Percentiles rank a stretch among this genome's conserved stretches.
Evolutionary conservation across 352 stramenopile species (phyloP).

Genomic region (Pilasporangium apinafurcum): DNA sequence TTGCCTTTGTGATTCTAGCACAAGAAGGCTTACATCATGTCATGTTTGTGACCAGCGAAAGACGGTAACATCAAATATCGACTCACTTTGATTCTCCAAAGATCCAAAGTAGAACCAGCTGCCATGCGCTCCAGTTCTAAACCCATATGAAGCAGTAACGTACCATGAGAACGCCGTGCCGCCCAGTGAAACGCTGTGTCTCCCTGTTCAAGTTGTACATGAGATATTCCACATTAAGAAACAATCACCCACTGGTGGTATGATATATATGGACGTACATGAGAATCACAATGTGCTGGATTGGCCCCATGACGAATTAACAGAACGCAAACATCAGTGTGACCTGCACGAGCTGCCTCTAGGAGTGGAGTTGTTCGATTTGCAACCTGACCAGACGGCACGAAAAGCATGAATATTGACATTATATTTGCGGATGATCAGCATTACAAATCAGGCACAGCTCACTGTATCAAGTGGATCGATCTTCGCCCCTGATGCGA

Average conservation of each 20-base stretch:
- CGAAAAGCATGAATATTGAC: not conserved
- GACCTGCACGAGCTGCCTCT: slow-evolving; percentile 49
- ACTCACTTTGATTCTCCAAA: slow-evolving; percentile 50
- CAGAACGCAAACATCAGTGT: slow-evolving; percentile 33
- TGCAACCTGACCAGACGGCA: slow-evolving; percentile 17
- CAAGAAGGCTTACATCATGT: no score
- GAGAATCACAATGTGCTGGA: slow-evolving; percentile 28
- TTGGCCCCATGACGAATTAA: slow-evolving; percentile 42
- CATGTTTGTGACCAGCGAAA: no score
- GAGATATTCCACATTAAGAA: no score
- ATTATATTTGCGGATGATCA: no score
- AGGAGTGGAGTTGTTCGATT: slow-evolving; percentile 52
- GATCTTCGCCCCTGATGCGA: slow-evolving; percentile 34
- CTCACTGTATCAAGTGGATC: slow-evolving; percentile 50
- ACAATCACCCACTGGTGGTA: no score
- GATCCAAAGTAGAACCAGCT: slow-evolving; percentile 8
- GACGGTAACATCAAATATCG: no score
- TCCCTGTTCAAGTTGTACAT: slow-evolving; percentile 15
- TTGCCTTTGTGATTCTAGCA: slow-evolving; percentile 53
- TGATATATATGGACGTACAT: slow-evolving; percentile 26
- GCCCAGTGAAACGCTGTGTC: slow-evolving; percentile 75
- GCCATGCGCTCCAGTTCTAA: slow-evolving; percentile 26
- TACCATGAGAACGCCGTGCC: slow-evolving; percentile 37
- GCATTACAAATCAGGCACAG: no score
- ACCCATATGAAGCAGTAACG: slow-evolving; percentile 40